Evolutionary conservation across 139 green algal genomes (phyloP), one percentile per base, ranked within the genome.

Genomic region (Haematococcus lacustris): DNA sequence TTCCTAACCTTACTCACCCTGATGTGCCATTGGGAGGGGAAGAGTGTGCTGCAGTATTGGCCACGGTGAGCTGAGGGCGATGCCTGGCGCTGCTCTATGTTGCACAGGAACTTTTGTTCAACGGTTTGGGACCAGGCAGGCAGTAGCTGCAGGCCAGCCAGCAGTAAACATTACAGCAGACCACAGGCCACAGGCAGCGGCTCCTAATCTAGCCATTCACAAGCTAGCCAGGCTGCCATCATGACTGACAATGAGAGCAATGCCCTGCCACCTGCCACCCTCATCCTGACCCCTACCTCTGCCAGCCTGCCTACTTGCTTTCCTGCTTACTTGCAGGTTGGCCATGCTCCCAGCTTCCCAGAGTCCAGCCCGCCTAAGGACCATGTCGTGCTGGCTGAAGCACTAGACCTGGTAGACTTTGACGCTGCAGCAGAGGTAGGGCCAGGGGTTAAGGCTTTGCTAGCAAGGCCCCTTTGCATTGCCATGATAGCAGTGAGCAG

Each of bases 1-100:
- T 99, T 13, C 95, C 95, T 38, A 99, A 99, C 86, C 26, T 92
- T 35, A 96, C 92, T 26, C 95, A 99, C 79, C 94, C 94, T 0
- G 84, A 85, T 3, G 86, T 90, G 38, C 94, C 95, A 0, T 41
- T 91, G 1, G 94, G 93, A 32, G 92, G 86, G 1, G 94, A 98
- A 63, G 91, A 96, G 39, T 53, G 80, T 4, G 87, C 91, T 7
- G 74, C 50, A 0, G 51, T 86, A 43, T 41, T 93, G 25, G 64
- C 61, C 3, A 26, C 67, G 67, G 80, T 91, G 38, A 83, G 87
- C 28, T n/a, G 33, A 38, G 9, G 26, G 28, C 30, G 59, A 17
- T 66, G 17, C 6, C 13, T 28, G 47, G 47, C n/a, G n/a, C 47
- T 59, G 47, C 47, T n/a, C 17, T n/a, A 59, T 59, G 47, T 59